Evolutionary conservation across 768 basidiomycete genomes (phyloP), one percentile per base, ranked within the genome.

Genomic region (Pleurotus sapidus): DNA sequence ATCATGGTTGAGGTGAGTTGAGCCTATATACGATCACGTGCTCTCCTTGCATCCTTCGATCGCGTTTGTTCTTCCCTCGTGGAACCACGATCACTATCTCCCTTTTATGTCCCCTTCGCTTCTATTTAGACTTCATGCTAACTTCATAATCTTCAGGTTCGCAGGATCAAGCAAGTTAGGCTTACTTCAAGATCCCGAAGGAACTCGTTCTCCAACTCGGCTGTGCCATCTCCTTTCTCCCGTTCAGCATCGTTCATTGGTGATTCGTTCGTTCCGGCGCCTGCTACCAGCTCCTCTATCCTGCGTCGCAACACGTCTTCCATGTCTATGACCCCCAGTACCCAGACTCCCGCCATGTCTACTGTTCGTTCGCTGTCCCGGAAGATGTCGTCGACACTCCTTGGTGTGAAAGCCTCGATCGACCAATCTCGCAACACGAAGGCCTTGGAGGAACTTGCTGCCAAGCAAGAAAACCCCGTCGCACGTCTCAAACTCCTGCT

Each of bases 1-100:
- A 80, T 99, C 69, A 97, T 98, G 90, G 88, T 98, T 59, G 96
- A 99, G 80, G 93, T 93, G 60, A 63, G 73, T 64, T 18, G 17
- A 14, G 23, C 40, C 51, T 24, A 15, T 48, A 20, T 25, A 48
- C 23, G 17, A 54, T 54, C 51, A 54, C 51, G 38, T 54, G 51
- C 39, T 51, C 50, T 48, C 51, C 49, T 60, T 57, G 45, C 15
- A 8, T 37, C 6, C 27, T 37, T 49, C 49, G 49, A 50, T 50
- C 49, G 49, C 49, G 49, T 42, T 55, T 38, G 37, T 54, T 50
- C 56, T 45, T 59, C 51, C 47, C 37, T 57, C n/a, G 42, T 45
- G 14, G 30, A 34, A 34, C 3, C 30, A 34, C 30, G 30, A 34
- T 34, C 30, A 34, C 11, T 34, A 34, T 34, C 30, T 34, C 30